Evolutionary conservation across 2,329 filamentous ascomycete species (phyloP).

Genomic region (Chaetomiaceae sp.): DNA sequence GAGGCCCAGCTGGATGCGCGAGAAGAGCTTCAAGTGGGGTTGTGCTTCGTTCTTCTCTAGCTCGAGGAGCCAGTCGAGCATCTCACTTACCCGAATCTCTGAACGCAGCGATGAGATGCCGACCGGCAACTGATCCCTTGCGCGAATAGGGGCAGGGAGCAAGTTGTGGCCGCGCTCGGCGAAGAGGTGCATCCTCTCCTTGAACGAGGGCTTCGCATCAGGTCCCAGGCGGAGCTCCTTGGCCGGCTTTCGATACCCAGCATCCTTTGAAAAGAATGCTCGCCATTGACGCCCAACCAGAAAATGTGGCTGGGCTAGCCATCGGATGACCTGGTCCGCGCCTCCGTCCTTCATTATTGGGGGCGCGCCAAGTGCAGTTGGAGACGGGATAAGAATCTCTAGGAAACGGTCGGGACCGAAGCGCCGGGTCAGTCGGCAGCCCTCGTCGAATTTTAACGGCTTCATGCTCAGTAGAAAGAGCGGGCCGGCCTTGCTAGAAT

Average conservation of each 20-base stretch:
- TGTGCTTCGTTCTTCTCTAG: slow-evolving; percentile 40
- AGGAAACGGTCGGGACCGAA: slow-evolving; percentile 56
- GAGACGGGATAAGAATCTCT: slow-evolving; percentile 46
- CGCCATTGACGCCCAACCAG: slow-evolving; percentile 44
- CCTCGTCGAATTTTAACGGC: slow-evolving; percentile 42
- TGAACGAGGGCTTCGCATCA: slow-evolving; percentile 28
- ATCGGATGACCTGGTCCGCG: slow-evolving; percentile 33
- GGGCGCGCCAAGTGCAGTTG: slow-evolving; percentile 28
- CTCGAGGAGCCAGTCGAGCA: slow-evolving; percentile 50
- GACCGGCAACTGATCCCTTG: slow-evolving; percentile 19
- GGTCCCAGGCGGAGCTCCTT: slow-evolving; percentile 30
- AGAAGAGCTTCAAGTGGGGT: slow-evolving; percentile 50
- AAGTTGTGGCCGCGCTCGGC: slow-evolving; percentile 46
- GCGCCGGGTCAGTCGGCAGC: slow-evolving; percentile 47
- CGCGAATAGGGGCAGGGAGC: slow-evolving; percentile 1
- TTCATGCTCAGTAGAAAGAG: slow-evolving; percentile 43
- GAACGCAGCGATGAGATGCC: slow-evolving; percentile 27
- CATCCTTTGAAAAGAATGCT: slow-evolving; percentile 39
- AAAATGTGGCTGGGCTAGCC: slow-evolving; percentile 37
- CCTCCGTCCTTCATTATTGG: slow-evolving; percentile 29
- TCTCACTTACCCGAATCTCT: slow-evolving; percentile 32
- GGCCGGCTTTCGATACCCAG: slow-evolving; percentile 32
- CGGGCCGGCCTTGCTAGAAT: slow-evolving; percentile 30
- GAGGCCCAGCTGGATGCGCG: slow-evolving; percentile 49
- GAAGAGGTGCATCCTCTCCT: slow-evolving; percentile 48